A percentile compares a stretch with the other conserved stretches of the same genome.
Conservation (phyloP, 164 flowering plant genomes). For the Pachysandra terminalis region DNA sequence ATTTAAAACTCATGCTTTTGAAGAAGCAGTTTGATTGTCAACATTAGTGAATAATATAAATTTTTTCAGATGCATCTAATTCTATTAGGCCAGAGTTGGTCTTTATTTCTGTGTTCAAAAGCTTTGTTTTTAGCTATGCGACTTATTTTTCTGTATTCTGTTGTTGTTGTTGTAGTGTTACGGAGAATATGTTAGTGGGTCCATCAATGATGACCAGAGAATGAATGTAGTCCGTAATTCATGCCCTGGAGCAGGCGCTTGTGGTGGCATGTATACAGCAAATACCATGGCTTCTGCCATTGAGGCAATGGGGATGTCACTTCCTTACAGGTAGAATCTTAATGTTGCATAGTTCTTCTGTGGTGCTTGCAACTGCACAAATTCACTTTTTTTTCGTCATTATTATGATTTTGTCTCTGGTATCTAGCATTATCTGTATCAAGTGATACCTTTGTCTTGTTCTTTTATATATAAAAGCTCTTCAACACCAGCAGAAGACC, state of each 20-base stretch:
- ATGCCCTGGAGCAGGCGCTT: conserved; percentile 99
- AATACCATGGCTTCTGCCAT: conserved; percentile 99
- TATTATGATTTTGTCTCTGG: neutral
- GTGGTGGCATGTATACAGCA: conserved; percentile 99
- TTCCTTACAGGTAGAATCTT: conserved; percentile 77
- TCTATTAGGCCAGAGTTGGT: too few relatives aligned
- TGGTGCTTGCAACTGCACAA: neutral
- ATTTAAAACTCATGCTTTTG: too few relatives aligned
- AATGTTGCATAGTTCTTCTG: neutral
- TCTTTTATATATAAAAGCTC: conserved; percentile 44
- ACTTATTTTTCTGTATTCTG: neutral
- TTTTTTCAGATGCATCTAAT: too few relatives aligned
- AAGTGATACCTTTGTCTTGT: conserved; percentile 1
- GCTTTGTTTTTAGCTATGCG: too few relatives aligned
- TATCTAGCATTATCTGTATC: neutral
- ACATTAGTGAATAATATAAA: too few relatives aligned
- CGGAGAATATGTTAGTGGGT: conserved; percentile 89
- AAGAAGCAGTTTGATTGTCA: too few relatives aligned
- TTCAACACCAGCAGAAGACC: conserved; percentile 97
- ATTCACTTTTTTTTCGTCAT: neutral
- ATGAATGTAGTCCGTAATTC: conserved; percentile 74
- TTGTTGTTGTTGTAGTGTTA: conserved; percentile 21
- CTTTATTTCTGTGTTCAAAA: too few relatives aligned
- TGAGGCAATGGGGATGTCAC: conserved; percentile 97
- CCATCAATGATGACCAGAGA: conserved; percentile 78